Percentiles rank a stretch among this genome's conserved stretches.
Conservation (phyloP, 2,329 filamentous ascomycete species). For the Ilyonectria mors-panacis region DNA sequence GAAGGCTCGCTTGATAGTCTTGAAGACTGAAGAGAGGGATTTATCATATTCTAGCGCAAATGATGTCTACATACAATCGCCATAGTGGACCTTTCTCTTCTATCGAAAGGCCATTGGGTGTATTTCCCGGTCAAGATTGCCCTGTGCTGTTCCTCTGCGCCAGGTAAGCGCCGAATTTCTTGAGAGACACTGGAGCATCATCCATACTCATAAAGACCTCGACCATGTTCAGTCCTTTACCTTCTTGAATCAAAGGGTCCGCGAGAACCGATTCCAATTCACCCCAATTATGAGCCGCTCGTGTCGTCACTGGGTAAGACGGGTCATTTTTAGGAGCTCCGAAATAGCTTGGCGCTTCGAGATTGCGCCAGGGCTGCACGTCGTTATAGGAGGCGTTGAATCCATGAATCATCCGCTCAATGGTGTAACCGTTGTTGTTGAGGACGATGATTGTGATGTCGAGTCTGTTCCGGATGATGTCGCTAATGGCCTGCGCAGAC, state of each 20-base stretch:
- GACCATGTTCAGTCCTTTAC: constrained; percentile 16
- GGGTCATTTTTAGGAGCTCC: constrained; percentile 1
- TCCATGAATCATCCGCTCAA: constrained; percentile 22
- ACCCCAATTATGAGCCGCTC: constrained; percentile 6
- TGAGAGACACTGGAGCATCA: constrained; percentile 11
- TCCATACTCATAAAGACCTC: constrained; percentile 18
- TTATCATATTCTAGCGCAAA: too few species aligned
- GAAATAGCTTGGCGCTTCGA: constrained; percentile 19
- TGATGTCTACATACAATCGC: too few species aligned
- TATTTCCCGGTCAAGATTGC: neutral
- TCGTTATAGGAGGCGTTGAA: constrained; percentile 15
- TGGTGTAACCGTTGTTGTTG: constrained; percentile 23
- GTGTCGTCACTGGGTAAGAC: neutral
- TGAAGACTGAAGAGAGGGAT: too few species aligned
- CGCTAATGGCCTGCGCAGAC: constrained; percentile 23
- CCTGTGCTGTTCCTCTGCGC: neutral
- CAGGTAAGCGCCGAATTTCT: neutral
- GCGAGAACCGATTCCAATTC: neutral
- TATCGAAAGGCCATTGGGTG: too few species aligned
- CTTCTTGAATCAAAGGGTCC: neutral
- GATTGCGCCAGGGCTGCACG: constrained; percentile 17
- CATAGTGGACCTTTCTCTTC: too few species aligned
- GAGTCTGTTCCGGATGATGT: constrained; percentile 25
- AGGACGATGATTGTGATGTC: constrained; percentile 23
- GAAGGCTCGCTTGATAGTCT: too few species aligned